A percentile compares a stretch with the other conserved stretches of the same genome.
These are phyloP conservation scores for Russula olivacea DNA, from an alignment of 768 basidiomycete species.

Conservation along the genomic window DNA sequence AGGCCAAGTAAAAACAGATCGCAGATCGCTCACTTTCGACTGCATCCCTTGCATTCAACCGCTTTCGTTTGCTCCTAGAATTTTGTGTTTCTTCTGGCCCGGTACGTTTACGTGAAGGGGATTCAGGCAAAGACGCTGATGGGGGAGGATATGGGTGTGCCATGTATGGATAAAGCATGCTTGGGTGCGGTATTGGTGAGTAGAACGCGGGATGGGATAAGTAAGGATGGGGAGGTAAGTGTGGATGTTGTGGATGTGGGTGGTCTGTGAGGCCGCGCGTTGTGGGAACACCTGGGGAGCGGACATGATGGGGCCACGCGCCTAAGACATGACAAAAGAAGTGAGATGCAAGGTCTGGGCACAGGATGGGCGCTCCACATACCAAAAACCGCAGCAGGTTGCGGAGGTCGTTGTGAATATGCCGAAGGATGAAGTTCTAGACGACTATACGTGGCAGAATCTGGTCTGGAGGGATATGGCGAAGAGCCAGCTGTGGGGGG, in stretches of 20 bases:
- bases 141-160: conserved; percentile 10
- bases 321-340: conserved; percentile 10
- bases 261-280: conserved; percentile 8
- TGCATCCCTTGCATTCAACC: conserved; percentile 14
- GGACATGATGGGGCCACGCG: conserved; percentile 15
- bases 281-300: conserved; percentile 6
- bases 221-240: conserved; percentile 2
- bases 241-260: conserved; percentile 13
- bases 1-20: neutral
- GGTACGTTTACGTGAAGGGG: conserved; percentile 10
- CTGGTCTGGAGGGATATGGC: conserved; percentile 19
- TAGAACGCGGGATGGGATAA: conserved; percentile 20
- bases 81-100: conserved; percentile 14
- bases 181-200: conserved; percentile 14
- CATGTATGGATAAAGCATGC: conserved; percentile 19
- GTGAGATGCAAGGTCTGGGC: neutral
- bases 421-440: neutral
- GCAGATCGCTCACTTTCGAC: conserved; percentile 11
- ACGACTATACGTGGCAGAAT: conserved; percentile 18
- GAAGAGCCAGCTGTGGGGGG: conserved; percentile 3
- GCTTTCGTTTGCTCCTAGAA: conserved; percentile 15
- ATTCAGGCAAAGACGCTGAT: neutral
- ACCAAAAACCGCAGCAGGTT: conserved; percentile 2
- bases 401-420: conserved; percentile 11
- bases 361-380: conserved; percentile 3